Evolutionary conservation across 257 asterid species (phyloP).

Genomic region (Osmanthus fragrans): DNA sequence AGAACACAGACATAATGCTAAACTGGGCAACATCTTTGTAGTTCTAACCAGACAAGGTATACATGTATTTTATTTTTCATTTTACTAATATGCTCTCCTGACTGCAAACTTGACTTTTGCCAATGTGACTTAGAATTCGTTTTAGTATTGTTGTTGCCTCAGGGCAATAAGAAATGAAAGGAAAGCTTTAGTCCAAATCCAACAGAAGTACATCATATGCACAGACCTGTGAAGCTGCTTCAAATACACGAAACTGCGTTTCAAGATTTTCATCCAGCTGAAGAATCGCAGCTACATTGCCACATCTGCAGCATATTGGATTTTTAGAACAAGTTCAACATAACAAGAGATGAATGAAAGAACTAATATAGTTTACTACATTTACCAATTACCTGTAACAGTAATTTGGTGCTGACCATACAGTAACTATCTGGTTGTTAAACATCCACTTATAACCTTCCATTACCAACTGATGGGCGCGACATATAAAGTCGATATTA

Average conservation of each 20-base stretch:
- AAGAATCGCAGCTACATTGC: conserved; percentile 96
- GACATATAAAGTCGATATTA: conserved; percentile 86
- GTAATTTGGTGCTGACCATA: conserved; percentile 98
- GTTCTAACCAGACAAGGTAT: background rate
- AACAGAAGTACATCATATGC: conserved; percentile 6
- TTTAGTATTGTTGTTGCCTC: background rate
- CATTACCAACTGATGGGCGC: conserved; percentile 99
- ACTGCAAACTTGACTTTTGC: background rate
- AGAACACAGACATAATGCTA: too few species aligned
- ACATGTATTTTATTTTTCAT: background rate
- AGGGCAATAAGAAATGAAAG: background rate
- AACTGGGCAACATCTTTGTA: background rate
- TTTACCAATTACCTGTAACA: conserved; percentile 80
- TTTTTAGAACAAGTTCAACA: conserved; percentile 12
- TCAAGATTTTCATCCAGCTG: conserved; percentile 87
- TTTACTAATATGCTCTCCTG: background rate
- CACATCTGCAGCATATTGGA: conserved; percentile 62
- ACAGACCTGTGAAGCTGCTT: conserved; percentile 95
- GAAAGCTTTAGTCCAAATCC: background rate
- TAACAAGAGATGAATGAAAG: background rate
- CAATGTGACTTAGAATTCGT: background rate
- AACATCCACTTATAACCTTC: conserved; percentile 99
- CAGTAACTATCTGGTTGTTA: conserved; percentile 85
- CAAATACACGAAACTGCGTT: conserved; percentile 76
- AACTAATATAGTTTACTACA: background rate